phyloP scores from a whole-genome alignment of 495 filamentous ascomycete species.

The Penicillium steckii region DNA sequence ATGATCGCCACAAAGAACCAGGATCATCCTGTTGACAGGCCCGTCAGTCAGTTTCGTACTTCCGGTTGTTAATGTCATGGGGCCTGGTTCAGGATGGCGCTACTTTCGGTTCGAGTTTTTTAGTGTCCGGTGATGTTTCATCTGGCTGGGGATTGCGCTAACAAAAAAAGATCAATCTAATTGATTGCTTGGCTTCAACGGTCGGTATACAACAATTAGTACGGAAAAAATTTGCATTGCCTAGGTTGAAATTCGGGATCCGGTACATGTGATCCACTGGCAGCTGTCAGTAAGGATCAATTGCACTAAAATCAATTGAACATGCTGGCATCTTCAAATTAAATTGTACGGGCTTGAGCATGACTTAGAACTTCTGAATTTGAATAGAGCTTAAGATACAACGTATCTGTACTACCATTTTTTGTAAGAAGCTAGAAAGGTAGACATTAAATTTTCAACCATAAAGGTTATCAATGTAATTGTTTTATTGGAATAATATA shows the following conservation, averaged over 20 bases:
- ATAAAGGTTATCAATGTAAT: too few species aligned
- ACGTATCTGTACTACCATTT: too few species aligned
- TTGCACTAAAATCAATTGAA: neutral
- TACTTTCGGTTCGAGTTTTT: neutral
- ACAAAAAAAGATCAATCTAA: neutral
- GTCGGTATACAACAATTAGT: neutral
- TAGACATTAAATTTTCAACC: too few species aligned
- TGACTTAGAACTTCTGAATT: too few species aligned
- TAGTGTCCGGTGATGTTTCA: neutral
- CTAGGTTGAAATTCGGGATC: neutral
- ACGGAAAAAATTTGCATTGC: neutral
- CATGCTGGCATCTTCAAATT: neutral
- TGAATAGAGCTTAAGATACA: too few species aligned
- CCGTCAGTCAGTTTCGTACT: neutral
- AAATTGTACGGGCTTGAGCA: too few species aligned
- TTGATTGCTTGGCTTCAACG: neutral
- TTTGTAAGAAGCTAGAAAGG: too few species aligned
- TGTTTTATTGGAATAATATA: too few species aligned
- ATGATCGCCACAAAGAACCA: neutral
- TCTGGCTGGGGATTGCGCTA: neutral
- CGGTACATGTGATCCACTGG: neutral
- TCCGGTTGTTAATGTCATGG: neutral
- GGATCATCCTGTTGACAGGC: constrained; percentile 1
- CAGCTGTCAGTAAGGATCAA: neutral
- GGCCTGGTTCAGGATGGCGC: neutral